Evolutionary conservation across 192 early-diverging fungal species (phyloP).

Genomic region (Entomortierella lignicola): DNA sequence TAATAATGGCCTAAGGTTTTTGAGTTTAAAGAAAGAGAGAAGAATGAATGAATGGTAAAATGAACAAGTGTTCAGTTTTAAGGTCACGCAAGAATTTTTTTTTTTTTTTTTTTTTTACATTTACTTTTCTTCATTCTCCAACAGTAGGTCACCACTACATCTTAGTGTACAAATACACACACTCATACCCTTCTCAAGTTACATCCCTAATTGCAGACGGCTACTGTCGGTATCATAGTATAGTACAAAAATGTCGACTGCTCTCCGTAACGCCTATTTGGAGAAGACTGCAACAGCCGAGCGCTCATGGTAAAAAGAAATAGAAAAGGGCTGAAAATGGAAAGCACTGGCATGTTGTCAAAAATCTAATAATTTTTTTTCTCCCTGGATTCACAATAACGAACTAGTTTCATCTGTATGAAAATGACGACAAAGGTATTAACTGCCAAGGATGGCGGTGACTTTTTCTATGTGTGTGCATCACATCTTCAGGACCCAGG

Average conservation of each 20-base stretch:
- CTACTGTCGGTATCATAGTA: too few species aligned
- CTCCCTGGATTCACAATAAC: neutral
- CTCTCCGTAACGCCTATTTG: conserved; percentile 43
- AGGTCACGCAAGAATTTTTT: conserved; percentile 2
- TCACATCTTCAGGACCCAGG: conserved; percentile 59
- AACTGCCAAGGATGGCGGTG: conserved; percentile 60
- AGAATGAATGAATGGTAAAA: too few species aligned
- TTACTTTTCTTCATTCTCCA: too few species aligned
- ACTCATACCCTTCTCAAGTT: too few species aligned
- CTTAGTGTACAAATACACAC: too few species aligned
- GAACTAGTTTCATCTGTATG: conserved; percentile 60
- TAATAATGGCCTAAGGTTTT: neutral
- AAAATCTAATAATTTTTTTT: neutral
- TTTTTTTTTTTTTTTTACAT: neutral
- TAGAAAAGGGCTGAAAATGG: neutral
- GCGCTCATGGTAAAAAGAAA: conserved; percentile 34
- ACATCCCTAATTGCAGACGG: too few species aligned
- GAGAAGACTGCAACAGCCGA: conserved; percentile 44
- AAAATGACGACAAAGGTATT: conserved; percentile 62
- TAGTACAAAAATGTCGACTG: neutral
- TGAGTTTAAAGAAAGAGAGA: too few species aligned
- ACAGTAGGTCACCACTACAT: too few species aligned
- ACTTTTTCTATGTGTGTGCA: conserved; percentile 64
- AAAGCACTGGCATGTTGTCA: neutral
- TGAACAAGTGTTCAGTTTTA: too few species aligned